A percentile compares a stretch with the other conserved stretches of the same genome.
These are phyloP conservation scores for Boletales sp. DNA, from an alignment of 768 basidiomycete species.

Conservation along the genomic window DNA sequence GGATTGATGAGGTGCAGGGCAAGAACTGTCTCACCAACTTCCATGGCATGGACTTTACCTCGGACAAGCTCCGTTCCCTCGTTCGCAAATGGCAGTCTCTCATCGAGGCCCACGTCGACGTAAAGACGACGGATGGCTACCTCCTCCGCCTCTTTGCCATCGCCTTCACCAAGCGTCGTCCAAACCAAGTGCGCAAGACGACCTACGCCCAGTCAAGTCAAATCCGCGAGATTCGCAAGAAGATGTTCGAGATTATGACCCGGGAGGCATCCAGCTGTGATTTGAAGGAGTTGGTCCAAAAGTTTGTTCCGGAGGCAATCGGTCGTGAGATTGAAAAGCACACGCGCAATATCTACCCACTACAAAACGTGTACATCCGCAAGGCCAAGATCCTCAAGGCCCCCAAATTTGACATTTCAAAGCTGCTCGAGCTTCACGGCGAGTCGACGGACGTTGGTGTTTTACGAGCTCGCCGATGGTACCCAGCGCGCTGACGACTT, in stretches of 20 bases:
- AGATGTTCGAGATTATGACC: constrained; percentile 99
- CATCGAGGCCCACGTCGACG: constrained; percentile 98
- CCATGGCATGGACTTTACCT: constrained; percentile 99
- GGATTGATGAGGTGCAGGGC: constrained; percentile 94
- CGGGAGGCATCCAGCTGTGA: constrained; percentile 94
- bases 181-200: constrained; percentile 96
- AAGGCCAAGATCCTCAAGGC: constrained; percentile 99
- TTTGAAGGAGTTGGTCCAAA: constrained; percentile 96
- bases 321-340: constrained; percentile 99
- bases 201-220: constrained; percentile 96
- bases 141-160: constrained; percentile 98
- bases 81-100: constrained; percentile 99
- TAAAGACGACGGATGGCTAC: constrained; percentile 99
- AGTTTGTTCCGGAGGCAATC: constrained; percentile 98
- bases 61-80: constrained; percentile 98
- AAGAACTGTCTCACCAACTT: constrained; percentile 99
- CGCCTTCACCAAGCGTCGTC: constrained; percentile 97
- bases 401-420: constrained; percentile 93
- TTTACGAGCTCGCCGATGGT: neutral
- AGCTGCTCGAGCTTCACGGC: constrained; percentile 95
- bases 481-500: constrained; percentile 3
- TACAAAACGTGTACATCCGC: constrained; percentile 98
- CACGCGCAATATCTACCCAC: constrained; percentile 91
- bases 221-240: constrained; percentile 95
- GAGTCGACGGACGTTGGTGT: constrained; percentile 84